phyloP scores from a whole-genome alignment of 2,329 filamentous ascomycete genomes.

The Diaporthe sp. region DNA sequence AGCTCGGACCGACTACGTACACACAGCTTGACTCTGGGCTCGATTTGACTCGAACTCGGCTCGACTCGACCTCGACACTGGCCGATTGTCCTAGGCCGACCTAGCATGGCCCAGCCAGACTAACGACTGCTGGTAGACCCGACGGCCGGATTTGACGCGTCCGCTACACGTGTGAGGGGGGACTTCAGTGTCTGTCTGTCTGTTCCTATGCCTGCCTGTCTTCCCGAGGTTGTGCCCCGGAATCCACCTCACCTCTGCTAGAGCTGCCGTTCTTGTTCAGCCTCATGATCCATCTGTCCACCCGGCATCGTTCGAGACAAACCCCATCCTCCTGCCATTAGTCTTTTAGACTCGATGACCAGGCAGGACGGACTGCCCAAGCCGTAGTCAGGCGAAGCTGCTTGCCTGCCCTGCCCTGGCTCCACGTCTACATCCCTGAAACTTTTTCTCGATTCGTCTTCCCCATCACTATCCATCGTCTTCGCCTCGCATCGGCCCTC shows the following conservation, averaged over 20 bases:
- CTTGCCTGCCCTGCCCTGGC: constrained; percentile 5
- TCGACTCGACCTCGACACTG: background rate
- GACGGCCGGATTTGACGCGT: constrained; percentile 8
- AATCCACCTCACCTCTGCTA: background rate
- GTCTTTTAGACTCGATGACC: constrained; percentile 21
- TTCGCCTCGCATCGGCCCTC: constrained; percentile 23
- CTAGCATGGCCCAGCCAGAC: constrained; percentile 1
- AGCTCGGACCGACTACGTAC: constrained; percentile 8
- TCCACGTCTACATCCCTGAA: constrained; percentile 19
- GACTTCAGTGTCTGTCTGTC: background rate
- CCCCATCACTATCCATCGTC: constrained; percentile 13
- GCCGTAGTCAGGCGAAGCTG: constrained; percentile 17
- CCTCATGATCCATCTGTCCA: constrained; percentile 14
- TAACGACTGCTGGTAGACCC: background rate
- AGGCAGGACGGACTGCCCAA: background rate
- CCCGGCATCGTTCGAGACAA: background rate
- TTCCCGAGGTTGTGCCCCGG: background rate
- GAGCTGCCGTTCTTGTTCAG: background rate
- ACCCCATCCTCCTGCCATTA: background rate
- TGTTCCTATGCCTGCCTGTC: background rate
- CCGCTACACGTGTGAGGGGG: background rate
- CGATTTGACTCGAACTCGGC: background rate
- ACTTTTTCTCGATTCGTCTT: constrained; percentile 27
- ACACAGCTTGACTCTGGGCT: background rate
- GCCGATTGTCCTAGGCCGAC: background rate